Evolutionary conservation across 106 monocot species (phyloP), one percentile per base, ranked within the genome.

Genomic region (Ottelia alismoides): DNA sequence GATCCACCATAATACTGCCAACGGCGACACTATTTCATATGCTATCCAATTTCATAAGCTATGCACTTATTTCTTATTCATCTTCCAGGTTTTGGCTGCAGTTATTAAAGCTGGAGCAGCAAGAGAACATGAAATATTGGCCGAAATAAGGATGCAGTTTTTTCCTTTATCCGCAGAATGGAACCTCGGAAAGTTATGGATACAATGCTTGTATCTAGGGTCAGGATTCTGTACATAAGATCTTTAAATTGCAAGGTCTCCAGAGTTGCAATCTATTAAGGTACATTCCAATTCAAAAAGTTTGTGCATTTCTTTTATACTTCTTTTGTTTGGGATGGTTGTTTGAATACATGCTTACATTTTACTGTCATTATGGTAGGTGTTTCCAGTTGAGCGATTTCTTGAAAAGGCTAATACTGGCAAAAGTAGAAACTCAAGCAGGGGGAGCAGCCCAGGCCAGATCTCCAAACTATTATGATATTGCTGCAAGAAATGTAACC

Each of bases 131-230:
- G 96, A 98, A 72, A 98, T 98, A 74, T 66, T 98, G 47, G 82
- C 96, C 62, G 96, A 98, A 82, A 98, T 98, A 28, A 82, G 96
- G 96, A 98, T 82, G 85, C 89, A 61, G 96, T 98, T 67, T 86
- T 89, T 70, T 53, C 82, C 16, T 98, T 98, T 56, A 79, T 98
- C 55, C 89, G 77, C 3, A 98, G 78, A 60, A 85, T 98, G 85
- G 96, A 98, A 66, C 76, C 96, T 56, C 73, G 69, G 59, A 85
- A 64, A 50, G 96, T 98, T 24, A 90, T 98, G 96, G 96, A 98
- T 63, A 85, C 96, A 35, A 90, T 98, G 89, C 77, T 98, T 65
- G 89, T 98, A 74, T 98, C 96, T 17, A 73, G 96, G 40, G 96
- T 98, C 63, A 85, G 89, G 69, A 98, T 98, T 69, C 70, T 98